phyloP scores from a whole-genome alignment of 306 rosid species.

The Myrica gale region DNA sequence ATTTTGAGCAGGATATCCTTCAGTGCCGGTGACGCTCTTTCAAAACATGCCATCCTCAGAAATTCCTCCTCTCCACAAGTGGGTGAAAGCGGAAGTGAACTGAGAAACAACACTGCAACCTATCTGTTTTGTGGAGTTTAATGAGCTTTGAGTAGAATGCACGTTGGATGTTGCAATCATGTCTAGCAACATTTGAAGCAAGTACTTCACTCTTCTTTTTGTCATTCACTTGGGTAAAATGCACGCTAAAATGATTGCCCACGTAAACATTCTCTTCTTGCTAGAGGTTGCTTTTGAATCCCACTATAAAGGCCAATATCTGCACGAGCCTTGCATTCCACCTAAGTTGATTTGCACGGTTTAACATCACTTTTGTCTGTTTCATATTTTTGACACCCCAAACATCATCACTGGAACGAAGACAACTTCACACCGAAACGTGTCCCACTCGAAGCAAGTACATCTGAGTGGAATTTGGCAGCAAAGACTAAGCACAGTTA shows the following conservation, averaged over 20 bases:
- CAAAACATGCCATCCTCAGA: slow-evolving; percentile 65
- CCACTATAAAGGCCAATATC: not conserved
- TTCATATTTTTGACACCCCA: not conserved
- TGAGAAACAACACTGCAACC: slow-evolving; percentile 15
- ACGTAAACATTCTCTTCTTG: not conserved
- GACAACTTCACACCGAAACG: no score
- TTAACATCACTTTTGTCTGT: not conserved
- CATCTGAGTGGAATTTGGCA: no score
- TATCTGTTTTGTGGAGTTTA: slow-evolving; percentile 21
- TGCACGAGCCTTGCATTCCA: not conserved
- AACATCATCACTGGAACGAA: not conserved
- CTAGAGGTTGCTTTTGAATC: not conserved
- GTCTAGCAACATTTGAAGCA: slow-evolving; percentile 63
- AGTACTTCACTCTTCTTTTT: slow-evolving; percentile 15
- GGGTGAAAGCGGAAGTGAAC: slow-evolving; percentile 22
- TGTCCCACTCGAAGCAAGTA: not conserved
- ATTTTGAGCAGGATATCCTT: slow-evolving; percentile 68
- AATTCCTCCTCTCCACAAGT: slow-evolving; percentile 10
- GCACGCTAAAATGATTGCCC: slow-evolving; percentile 3
- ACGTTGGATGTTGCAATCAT: slow-evolving; percentile 62
- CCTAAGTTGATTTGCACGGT: not conserved
- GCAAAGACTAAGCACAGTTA: no score
- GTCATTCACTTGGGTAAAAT: slow-evolving; percentile 4
- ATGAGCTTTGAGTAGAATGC: slow-evolving; percentile 51
- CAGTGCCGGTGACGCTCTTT: slow-evolving; percentile 77